Evolutionary conservation across 805 yeast species (phyloP), one percentile per base, ranked within the genome.

Genomic region (Starmera dryadoides): DNA sequence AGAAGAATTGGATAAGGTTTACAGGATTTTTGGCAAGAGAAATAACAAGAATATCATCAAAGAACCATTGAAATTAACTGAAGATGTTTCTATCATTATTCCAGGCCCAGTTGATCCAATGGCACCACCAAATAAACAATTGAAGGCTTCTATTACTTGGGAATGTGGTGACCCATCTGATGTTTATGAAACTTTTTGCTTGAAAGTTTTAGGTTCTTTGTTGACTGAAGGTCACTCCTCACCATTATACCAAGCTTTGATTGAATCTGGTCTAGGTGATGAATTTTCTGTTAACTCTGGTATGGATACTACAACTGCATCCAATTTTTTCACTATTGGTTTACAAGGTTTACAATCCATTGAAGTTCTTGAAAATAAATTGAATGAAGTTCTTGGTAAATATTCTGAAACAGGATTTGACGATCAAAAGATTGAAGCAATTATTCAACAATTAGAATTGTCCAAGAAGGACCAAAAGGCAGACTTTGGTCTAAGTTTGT

Each of bases 201-300:
- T 88, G 70, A 81, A 80, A 41, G 64, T 88, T 9, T 62, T 88
- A 35, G 76, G 85, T 17, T 74, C 80, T 19, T 64, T 93, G 38
- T 65, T 93, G 26, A 75, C 81, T 47, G 96, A 86, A 55, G 98
- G 98, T 2, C 98, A 91, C 54, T 83, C 93, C 11, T 82, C 98
- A 6, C 91, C 95, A 6, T 68, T 93, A 40, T 86, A 89, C 59
- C 86, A 88, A 59, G 75, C 76, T n/a, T 66, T 93, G 40, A 83
- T 93, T 40, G 98, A 93, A 58, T 62, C 83, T 1, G 93, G 91
- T 2, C 55, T 81, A 26, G 98, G 93, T 32, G 76, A 85, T 37
- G 97, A 93, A 47, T 93, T 81, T 54, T 67, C 91, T 1, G 84
- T 87, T 5, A 93, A 93, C 55, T 69, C 95, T 0, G 98, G 98